Evolutionary conservation across 2,329 filamentous ascomycete species (phyloP).

Genomic region (Ophiostoma himal-ulmi): DNA sequence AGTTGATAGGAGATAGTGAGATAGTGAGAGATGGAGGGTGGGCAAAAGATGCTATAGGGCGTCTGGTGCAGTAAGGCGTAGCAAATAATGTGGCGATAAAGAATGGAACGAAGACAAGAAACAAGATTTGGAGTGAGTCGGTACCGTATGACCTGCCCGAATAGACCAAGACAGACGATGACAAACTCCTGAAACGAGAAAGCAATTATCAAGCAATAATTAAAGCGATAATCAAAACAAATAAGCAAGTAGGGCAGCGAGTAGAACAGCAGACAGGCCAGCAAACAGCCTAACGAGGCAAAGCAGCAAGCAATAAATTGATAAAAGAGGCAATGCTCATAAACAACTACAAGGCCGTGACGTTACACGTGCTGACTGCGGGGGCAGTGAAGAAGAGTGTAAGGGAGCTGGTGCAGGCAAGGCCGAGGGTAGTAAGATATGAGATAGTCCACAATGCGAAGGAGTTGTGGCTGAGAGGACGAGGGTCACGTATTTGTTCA

Average conservation of each 20-base stretch:
- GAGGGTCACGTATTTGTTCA: neutral
- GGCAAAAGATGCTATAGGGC: neutral
- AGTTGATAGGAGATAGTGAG: neutral
- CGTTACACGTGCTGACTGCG: conserved; percentile 9
- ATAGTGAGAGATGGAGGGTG: neutral
- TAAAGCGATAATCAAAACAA: neutral
- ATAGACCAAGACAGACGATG: neutral
- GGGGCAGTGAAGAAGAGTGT: conserved; percentile 11
- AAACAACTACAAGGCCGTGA: neutral
- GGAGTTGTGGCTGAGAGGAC: neutral
- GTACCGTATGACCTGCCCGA: neutral
- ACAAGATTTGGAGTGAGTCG: conserved; percentile 2
- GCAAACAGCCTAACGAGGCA: neutral
- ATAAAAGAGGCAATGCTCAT: neutral
- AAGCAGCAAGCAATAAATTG: neutral
- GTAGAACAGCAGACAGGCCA: too few relatives aligned
- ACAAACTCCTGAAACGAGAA: neutral
- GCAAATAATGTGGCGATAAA: conserved; percentile 6
- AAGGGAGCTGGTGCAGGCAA: neutral
- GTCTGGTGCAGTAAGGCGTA: neutral
- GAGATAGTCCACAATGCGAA: conserved; percentile 1
- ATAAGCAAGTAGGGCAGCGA: neutral
- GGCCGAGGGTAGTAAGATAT: conserved; percentile 8
- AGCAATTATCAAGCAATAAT: neutral
- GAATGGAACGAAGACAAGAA: neutral